Evolutionary conservation across 2,329 filamentous ascomycete species (phyloP).

Genomic region (Escovopsis sp.): DNA sequence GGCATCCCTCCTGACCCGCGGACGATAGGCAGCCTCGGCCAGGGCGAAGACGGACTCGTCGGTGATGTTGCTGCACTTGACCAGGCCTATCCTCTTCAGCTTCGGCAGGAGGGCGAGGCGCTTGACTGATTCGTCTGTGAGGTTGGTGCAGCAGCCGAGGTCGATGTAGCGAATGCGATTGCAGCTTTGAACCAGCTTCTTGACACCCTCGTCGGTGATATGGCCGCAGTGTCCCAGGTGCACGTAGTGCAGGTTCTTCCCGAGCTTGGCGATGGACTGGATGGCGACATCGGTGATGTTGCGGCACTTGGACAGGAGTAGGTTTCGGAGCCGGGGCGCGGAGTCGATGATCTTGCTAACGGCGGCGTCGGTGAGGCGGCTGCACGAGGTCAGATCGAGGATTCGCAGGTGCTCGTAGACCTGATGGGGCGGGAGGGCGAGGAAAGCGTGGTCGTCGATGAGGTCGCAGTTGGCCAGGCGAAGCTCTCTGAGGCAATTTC

Average conservation of each 20-base stretch:
- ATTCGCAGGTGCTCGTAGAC: slow-evolving; percentile 82
- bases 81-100: slow-evolving; percentile 82
- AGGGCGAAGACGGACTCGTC: slow-evolving; percentile 78
- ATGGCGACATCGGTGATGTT: slow-evolving; percentile 86
- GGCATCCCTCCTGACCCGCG: slow-evolving; percentile 32
- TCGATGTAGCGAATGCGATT: slow-evolving; percentile 96
- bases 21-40: slow-evolving; percentile 51
- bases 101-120: slow-evolving; percentile 80
- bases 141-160: slow-evolving; percentile 78
- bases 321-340: slow-evolving; percentile 77
- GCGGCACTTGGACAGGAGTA: slow-evolving; percentile 88
- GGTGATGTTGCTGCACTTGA: slow-evolving; percentile 85
- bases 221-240: slow-evolving; percentile 87
- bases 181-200: slow-evolving; percentile 68
- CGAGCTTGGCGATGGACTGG: slow-evolving; percentile 70
- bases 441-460: slow-evolving; percentile 78
- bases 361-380: slow-evolving; percentile 68
- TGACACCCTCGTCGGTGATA: slow-evolving; percentile 81
- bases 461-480: slow-evolving; percentile 73
- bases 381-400: slow-evolving; percentile 81
- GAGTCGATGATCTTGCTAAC: slow-evolving; percentile 77
- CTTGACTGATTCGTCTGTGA: slow-evolving; percentile 78
- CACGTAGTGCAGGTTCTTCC: slow-evolving; percentile 93
- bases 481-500: slow-evolving; percentile 76
- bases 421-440: slow-evolving; percentile 53